Evolutionary conservation across 371 early-diverging fungal genomes (phyloP), one percentile per base, ranked within the genome.

Genomic region (Mortierella sp.): DNA sequence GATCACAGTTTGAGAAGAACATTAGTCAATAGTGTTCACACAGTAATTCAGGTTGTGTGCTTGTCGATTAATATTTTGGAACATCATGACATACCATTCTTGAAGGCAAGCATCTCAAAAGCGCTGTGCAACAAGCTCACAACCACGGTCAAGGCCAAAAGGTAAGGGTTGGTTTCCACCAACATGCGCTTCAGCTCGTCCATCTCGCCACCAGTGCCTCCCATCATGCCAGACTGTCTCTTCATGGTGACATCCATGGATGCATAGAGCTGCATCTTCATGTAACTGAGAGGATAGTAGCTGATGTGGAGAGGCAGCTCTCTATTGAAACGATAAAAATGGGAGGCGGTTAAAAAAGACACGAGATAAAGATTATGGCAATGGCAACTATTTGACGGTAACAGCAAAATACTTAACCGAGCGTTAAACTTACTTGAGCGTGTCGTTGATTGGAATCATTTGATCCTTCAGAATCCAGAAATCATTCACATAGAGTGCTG

Each of bases 91-190:
- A 59, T 83, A 92, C 94, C 96, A 75, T 96, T 96, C 84, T 96
- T 98, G 82, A 97, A 97, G 0, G 98, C 98, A 66, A 97, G 83
- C 83, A 98, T 94, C 80, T 97, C 97, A 83, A 98, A 96, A 2
- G 93, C 74, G 57, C 92, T 90, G 84, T 98, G 98, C 16, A 98
- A 79, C 5, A 92, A 58, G 52, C 94, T 92, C 47, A 97, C 97
- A 47, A 84, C 60, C 46, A 93, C 84, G 1, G 98, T 98, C 4
- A 94, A 71, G 1, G 84, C 89, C 65, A 98, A 76, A 30, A 96
- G 81, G 60, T 87, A 84, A 7, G 96, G 96, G 75, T 95, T 98
- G 57, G 97, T 98, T 53, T 97, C 97, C 65, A 92, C 62, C 60
- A 98, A 86, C 92, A 95, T 96, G 53, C 95, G 86, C 85, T 92